Conservation (phyloP, 1,284 basidiomycete genomes). For the Malassezia caprae region DNA sequence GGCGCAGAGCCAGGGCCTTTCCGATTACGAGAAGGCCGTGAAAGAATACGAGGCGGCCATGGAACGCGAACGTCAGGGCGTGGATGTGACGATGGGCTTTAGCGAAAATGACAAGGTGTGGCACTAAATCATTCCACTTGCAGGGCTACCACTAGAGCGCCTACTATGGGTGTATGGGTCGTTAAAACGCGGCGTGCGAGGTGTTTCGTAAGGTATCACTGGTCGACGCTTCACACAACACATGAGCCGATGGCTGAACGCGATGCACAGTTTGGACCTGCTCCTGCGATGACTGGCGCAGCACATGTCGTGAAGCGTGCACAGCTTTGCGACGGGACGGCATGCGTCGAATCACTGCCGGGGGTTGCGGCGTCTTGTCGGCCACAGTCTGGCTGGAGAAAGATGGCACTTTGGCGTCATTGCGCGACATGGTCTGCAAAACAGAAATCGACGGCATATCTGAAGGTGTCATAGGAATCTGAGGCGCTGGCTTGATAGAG, state of each 20-base stretch:
- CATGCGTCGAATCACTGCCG: not conserved
- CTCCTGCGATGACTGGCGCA: not conserved
- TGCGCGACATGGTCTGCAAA: not conserved
- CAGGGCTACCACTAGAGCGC: not conserved
- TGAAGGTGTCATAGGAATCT: not conserved
- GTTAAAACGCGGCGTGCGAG: not conserved
- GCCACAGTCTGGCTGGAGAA: not conserved
- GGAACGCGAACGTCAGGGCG: constrained; percentile 14
- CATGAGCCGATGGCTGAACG: not conserved
- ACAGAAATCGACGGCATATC: not conserved
- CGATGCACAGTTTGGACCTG: not conserved
- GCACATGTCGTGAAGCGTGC: not conserved
- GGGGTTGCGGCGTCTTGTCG: not conserved
- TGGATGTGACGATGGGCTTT: constrained; percentile 14
- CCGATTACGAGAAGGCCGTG: constrained; percentile 11
- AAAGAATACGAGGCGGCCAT: constrained; percentile 12
- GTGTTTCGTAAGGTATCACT: not conserved
- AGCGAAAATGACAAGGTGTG: not conserved
- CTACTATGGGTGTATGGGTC: not conserved
- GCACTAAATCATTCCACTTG: not conserved
- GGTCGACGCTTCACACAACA: not conserved
- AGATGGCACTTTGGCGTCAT: not conserved
- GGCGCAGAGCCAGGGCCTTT: not conserved
- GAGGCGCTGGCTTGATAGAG: not conserved
- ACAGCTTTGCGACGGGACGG: not conserved